These are phyloP conservation scores for Saitozyma podzolica DNA, from an alignment of 768 basidiomycete genomes.

Conservation along the genomic window DNA sequence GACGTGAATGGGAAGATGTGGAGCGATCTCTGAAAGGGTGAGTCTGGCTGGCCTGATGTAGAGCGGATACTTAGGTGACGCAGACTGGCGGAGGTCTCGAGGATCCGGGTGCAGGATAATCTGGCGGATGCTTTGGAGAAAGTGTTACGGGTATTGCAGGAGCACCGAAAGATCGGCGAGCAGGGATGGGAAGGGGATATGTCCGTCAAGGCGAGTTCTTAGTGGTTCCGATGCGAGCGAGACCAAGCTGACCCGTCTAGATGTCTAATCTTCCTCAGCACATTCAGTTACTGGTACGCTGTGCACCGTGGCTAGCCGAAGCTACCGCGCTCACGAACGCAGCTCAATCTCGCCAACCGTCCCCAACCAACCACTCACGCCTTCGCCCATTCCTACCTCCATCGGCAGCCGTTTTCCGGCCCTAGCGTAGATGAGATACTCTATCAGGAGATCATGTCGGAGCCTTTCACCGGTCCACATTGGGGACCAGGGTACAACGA, in stretches of 20 bases:
- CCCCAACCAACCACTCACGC: constrained; percentile 22
- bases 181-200: constrained; percentile 31
- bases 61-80: neutral
- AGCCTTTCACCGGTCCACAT: constrained; percentile 34
- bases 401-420: constrained; percentile 12
- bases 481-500: constrained; percentile 31
- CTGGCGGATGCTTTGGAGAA: constrained; percentile 35
- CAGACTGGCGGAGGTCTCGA: constrained; percentile 17
- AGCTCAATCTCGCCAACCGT: constrained; percentile 31
- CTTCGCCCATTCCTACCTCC: constrained; percentile 28
- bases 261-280: constrained; percentile 38
- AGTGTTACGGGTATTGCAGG: constrained; percentile 10
- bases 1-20: constrained; percentile 40
- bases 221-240: neutral
- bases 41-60: constrained; percentile 2
- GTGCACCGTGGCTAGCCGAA: neutral
- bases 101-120: constrained; percentile 32
- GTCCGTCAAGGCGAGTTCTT: constrained; percentile 19
- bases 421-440: constrained; percentile 37
- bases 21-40: constrained; percentile 19
- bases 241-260: constrained; percentile 6
- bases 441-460: constrained; percentile 39
- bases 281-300: constrained; percentile 35
- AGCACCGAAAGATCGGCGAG: constrained; percentile 2
- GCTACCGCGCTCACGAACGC: neutral